phyloP scores from a whole-genome alignment of 805 yeast species.

The Lipomyces lipofer region DNA sequence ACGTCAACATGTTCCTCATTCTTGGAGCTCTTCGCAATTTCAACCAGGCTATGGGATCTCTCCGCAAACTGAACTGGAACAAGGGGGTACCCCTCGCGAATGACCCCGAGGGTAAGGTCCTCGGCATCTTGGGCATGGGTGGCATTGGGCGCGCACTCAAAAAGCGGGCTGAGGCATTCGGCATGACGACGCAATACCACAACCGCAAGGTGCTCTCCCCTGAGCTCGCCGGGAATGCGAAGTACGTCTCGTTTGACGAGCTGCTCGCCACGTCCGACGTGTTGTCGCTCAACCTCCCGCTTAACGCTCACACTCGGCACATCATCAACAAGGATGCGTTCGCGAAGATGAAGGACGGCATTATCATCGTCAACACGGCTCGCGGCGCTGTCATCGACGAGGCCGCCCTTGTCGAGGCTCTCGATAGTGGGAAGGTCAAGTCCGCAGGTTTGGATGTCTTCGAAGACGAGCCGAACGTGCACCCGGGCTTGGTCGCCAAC shows the following conservation, averaged over 20 bases:
- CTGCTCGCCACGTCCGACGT: constrained; percentile 65
- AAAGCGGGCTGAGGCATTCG: constrained; percentile 71
- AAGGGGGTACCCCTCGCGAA: constrained; percentile 62
- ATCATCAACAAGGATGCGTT: constrained; percentile 61
- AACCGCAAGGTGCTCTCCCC: constrained; percentile 61
- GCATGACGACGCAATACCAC: constrained; percentile 72
- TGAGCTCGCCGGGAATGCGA: constrained; percentile 68
- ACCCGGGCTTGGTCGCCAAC: constrained; percentile 52
- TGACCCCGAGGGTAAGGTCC: constrained; percentile 72
- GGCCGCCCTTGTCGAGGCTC: constrained; percentile 50
- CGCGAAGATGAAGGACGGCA: constrained; percentile 73
- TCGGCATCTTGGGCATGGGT: constrained; percentile 86
- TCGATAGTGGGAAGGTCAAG: constrained; percentile 55
- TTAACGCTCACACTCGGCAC: constrained; percentile 71
- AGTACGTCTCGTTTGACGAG: constrained; percentile 71
- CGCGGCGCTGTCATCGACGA: constrained; percentile 80
- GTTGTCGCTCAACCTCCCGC: constrained; percentile 73
- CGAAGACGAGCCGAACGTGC: constrained; percentile 61
- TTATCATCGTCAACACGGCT: constrained; percentile 77
- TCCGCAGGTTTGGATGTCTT: constrained; percentile 66
- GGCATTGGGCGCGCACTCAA: constrained; percentile 85
- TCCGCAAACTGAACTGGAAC: constrained; percentile 64
- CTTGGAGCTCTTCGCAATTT: constrained; percentile 69
- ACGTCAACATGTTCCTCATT: constrained; percentile 62
- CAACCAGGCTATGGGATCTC: constrained; percentile 55